These are phyloP conservation scores for Candolleomyces efflorescens DNA, from an alignment of 768 basidiomycete genomes.

Conservation along the genomic window DNA sequence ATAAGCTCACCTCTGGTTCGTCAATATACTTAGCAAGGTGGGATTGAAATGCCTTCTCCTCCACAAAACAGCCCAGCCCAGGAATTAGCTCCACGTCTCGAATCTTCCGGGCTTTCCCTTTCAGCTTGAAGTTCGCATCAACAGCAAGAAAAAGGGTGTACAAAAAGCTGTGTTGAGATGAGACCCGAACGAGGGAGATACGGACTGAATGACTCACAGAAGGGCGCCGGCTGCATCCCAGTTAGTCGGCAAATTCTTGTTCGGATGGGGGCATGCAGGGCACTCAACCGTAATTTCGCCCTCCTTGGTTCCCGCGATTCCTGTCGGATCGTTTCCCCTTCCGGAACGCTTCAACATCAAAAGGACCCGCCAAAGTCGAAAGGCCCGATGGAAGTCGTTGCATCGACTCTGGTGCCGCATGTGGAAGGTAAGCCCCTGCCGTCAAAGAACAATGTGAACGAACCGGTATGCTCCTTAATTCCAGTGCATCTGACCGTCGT, in stretches of 20 bases:
- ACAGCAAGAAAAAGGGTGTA: background rate
- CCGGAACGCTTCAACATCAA: conserved; percentile 21
- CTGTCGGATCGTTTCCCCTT: conserved; percentile 19
- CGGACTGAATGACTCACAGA: background rate
- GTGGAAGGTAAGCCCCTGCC: no score
- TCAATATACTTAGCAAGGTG: background rate
- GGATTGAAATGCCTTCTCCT: background rate
- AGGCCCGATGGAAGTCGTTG: conserved; percentile 3
- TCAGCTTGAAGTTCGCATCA: background rate
- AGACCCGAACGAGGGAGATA: background rate
- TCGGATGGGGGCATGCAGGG: conserved; percentile 31
- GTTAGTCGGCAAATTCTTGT: conserved; percentile 19
- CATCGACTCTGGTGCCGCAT: conserved; percentile 13
- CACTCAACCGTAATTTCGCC: conserved; percentile 26
- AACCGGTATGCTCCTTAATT: background rate
- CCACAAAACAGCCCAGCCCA: background rate
- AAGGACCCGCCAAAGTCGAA: conserved; percentile 19
- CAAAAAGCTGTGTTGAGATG: conserved; percentile 13
- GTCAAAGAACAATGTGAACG: background rate
- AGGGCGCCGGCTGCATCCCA: background rate
- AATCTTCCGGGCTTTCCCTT: background rate
- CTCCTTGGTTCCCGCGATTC: conserved; percentile 11
- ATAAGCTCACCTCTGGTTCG: background rate
- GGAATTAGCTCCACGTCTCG: background rate
- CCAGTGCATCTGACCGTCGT: background rate